phyloP scores from a whole-genome alignment of 2,329 filamentous ascomycete genomes.

The Lachnellula cervina region DNA sequence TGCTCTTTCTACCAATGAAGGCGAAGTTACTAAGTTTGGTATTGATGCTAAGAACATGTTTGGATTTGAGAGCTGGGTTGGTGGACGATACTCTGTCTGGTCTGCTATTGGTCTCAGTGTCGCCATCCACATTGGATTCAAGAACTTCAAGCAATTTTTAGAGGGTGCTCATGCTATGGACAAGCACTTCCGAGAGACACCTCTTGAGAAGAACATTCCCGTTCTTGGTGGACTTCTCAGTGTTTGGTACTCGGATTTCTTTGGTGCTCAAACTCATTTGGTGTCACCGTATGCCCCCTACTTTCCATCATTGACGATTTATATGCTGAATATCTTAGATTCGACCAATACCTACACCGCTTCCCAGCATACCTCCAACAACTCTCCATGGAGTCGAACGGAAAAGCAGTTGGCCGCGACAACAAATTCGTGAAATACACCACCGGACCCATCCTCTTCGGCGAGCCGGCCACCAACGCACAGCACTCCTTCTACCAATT shows the following conservation, averaged over 20 bases:
- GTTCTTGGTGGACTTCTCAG: conserved; percentile 86
- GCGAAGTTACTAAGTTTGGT: conserved; percentile 95
- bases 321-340: conserved; percentile 58
- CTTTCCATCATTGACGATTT: background rate
- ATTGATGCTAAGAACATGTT: conserved; percentile 99
- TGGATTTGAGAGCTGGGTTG: conserved; percentile 97
- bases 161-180: conserved; percentile 96
- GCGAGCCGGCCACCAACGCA: conserved; percentile 96
- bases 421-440: conserved; percentile 93
- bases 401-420: conserved; percentile 91
- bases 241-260: conserved; percentile 99
- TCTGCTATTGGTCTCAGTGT: conserved; percentile 96
- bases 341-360: conserved; percentile 98
- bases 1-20: conserved; percentile 91
- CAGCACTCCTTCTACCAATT: conserved; percentile 99
- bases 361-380: conserved; percentile 99
- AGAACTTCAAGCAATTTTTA: conserved; percentile 97
- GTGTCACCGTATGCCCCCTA: conserved; percentile 75
- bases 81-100: conserved; percentile 98
- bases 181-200: conserved; percentile 90
- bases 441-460: conserved; percentile 91
- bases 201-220: conserved; percentile 92
- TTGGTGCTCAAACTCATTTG: conserved; percentile 94
- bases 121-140: conserved; percentile 88
- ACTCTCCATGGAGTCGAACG: conserved; percentile 99